These are phyloP conservation scores for Grigorovia jiainica DNA, from an alignment of 805 yeast genomes.

Conservation along the genomic window DNA sequence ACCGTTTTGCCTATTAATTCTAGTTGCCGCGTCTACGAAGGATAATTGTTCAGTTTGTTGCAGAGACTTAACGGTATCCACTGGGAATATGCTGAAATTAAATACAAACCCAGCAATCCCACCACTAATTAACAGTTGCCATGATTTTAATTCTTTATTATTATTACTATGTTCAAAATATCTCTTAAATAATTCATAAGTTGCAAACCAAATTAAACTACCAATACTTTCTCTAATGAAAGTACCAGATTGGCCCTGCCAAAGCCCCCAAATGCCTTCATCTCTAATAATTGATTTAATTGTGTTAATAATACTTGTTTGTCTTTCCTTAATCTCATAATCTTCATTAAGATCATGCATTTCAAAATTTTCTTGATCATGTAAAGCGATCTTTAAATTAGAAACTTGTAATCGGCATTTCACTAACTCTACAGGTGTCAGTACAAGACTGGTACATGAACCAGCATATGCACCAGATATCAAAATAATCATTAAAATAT, in stretches of 20 bases:
- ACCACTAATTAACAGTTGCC: slow-evolving; percentile 67
- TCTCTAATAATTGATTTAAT: slow-evolving; percentile 35
- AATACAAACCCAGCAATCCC: slow-evolving; percentile 80
- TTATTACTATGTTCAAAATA: slow-evolving; percentile 10
- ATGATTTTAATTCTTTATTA: slow-evolving; percentile 18
- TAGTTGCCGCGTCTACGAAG: slow-evolving; percentile 37
- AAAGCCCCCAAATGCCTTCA: slow-evolving; percentile 65
- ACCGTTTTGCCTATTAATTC: slow-evolving; percentile 46
- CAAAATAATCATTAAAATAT: slow-evolving; percentile 39
- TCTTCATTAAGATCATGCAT: neutral
- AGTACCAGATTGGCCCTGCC: slow-evolving; percentile 85
- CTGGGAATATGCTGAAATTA: slow-evolving; percentile 74
- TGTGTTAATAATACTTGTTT: slow-evolving; percentile 14
- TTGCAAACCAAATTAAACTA: slow-evolving; percentile 89
- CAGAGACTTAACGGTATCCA: slow-evolving; percentile 81
- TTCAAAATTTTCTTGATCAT: slow-evolving; percentile 3
- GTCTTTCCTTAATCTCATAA: neutral
- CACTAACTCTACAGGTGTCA: slow-evolving; percentile 84
- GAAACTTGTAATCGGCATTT: slow-evolving; percentile 81
- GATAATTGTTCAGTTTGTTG: slow-evolving; percentile 44
- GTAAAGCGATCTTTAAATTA: slow-evolving; percentile 23
- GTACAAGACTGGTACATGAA: slow-evolving; percentile 64
- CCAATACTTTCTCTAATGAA: slow-evolving; percentile 79
- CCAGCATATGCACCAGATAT: slow-evolving; percentile 78
- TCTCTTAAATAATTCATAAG: slow-evolving; percentile 55